These are phyloP conservation scores for Trichoderma polysporum DNA, from an alignment of 2,329 filamentous ascomycete species.

Conservation along the genomic window DNA sequence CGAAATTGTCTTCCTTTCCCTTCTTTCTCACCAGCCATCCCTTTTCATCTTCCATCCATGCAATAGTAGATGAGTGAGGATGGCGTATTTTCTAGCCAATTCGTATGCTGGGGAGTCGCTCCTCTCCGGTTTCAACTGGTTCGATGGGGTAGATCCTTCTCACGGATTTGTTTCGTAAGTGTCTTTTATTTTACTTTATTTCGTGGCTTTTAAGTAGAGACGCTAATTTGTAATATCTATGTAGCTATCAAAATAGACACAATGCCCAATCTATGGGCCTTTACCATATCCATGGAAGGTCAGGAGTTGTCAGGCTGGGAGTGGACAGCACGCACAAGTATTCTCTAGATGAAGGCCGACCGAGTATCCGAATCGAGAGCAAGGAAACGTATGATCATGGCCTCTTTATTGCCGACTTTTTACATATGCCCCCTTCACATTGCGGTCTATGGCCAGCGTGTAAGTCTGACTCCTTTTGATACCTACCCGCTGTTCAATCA, in stretches of 20 bases:
- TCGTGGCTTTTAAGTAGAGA: not conserved
- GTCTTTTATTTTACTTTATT: no score
- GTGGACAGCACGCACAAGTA: conserved; percentile 45
- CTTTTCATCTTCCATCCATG: not conserved
- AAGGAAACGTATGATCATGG: conserved; percentile 63
- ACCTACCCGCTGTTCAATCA: not conserved
- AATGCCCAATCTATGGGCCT: conserved; percentile 42
- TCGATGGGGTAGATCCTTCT: conserved; percentile 57
- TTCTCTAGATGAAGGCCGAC: conserved; percentile 41
- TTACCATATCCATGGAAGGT: conserved; percentile 43
- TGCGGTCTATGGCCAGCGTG: conserved; percentile 76
- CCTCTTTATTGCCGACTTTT: conserved; percentile 69
- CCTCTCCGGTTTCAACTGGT: conserved; percentile 51
- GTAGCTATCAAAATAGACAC: conserved; percentile 45
- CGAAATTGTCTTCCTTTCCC: not conserved
- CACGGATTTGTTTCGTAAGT: conserved; percentile 67
- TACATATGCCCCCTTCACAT: conserved; percentile 68
- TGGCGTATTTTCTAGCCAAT: conserved; percentile 44
- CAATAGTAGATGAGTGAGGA: conserved; percentile 24
- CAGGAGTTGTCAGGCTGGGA: conserved; percentile 45
- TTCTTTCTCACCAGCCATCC: not conserved
- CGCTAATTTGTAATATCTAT: conserved; percentile 13
- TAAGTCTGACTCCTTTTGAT: conserved; percentile 34
- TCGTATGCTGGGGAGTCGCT: conserved; percentile 46
- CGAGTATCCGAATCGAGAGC: conserved; percentile 66